A percentile compares a stretch with the other conserved stretches of the same genome.
phyloP scores from a whole-genome alignment of 345 rosid species.

The Brassica cretica region DNA sequence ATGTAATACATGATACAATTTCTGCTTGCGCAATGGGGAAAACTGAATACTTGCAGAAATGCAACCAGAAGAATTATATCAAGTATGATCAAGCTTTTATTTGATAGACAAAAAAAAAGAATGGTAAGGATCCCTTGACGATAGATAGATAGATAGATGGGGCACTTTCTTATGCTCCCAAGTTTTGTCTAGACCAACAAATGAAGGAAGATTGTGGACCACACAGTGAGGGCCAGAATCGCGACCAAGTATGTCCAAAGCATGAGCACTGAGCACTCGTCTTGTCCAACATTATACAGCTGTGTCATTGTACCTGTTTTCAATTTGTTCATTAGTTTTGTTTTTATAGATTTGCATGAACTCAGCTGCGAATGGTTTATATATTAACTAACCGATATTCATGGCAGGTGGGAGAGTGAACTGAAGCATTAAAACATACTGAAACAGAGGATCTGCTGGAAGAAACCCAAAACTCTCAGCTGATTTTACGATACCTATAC shows the following conservation, averaged over 20 bases:
- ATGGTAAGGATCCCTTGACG: not conserved
- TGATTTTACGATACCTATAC: constrained; percentile 66
- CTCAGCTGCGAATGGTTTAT: not conserved
- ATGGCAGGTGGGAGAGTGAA: constrained; percentile 89
- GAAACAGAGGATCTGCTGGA: constrained; percentile 74
- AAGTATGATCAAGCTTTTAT: not conserved
- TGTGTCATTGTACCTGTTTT: constrained; percentile 81
- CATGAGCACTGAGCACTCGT: constrained; percentile 87
- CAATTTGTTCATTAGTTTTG: not conserved
- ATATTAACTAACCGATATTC: constrained; percentile 68
- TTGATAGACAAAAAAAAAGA: constrained; percentile 16
- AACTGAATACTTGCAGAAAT: constrained; percentile 20
- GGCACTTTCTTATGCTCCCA: constrained; percentile 13
- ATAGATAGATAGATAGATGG: constrained; percentile 1
- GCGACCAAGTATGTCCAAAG: constrained; percentile 87
- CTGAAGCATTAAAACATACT: constrained; percentile 79
- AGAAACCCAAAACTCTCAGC: constrained; percentile 75
- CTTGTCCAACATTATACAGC: constrained; percentile 81
- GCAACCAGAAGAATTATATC: constrained; percentile 16
- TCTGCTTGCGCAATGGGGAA: not conserved
- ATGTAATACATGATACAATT: constrained; percentile 26
- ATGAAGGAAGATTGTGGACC: constrained; percentile 91
- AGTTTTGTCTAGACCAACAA: constrained; percentile 53
- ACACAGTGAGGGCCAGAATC: constrained; percentile 66
- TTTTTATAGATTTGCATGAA: not conserved